Evolutionary conservation across 768 basidiomycete genomes (phyloP).

Genomic region (Boletales sp.): DNA sequence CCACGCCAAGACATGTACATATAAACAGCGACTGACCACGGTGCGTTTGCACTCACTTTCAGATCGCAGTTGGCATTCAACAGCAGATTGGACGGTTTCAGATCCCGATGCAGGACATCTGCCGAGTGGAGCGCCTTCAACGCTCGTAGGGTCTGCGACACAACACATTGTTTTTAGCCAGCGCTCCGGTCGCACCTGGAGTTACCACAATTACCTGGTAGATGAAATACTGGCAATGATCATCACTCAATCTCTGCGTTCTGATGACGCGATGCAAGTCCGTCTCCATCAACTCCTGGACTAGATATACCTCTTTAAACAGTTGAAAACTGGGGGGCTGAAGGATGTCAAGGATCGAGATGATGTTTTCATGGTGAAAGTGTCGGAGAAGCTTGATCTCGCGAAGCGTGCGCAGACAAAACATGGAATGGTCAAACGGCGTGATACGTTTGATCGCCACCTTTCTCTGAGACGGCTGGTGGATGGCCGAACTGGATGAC

Average conservation of each 20-base stretch:
- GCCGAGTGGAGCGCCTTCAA: slow-evolving; percentile 94
- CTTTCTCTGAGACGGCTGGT: slow-evolving; percentile 71
- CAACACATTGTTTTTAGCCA: neutral
- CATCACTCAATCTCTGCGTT: slow-evolving; percentile 90
- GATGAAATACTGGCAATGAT: slow-evolving; percentile 96
- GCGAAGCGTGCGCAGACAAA: slow-evolving; percentile 76
- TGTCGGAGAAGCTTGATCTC: slow-evolving; percentile 93
- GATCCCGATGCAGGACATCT: slow-evolving; percentile 91
- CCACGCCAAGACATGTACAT: neutral
- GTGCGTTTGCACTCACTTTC: slow-evolving; percentile 52
- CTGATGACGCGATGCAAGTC: slow-evolving; percentile 96
- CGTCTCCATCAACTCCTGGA: slow-evolving; percentile 82
- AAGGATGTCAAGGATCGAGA: slow-evolving; percentile 92
- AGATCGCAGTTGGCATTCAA: slow-evolving; percentile 96
- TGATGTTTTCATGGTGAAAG: slow-evolving; percentile 86
- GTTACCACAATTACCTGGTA: slow-evolving; percentile 64
- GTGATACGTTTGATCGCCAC: slow-evolving; percentile 97
- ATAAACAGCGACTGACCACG: neutral
- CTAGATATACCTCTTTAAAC: slow-evolving; percentile 83
- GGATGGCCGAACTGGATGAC: slow-evolving; percentile 61
- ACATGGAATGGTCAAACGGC: slow-evolving; percentile 94
- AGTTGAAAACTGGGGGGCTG: slow-evolving; percentile 68
- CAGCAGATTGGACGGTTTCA: slow-evolving; percentile 94
- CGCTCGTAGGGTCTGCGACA: slow-evolving; percentile 73
- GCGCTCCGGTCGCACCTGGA: neutral